phyloP scores from a whole-genome alignment of 1,284 basidiomycete genomes.

The Veloboletus limbatus region DNA sequence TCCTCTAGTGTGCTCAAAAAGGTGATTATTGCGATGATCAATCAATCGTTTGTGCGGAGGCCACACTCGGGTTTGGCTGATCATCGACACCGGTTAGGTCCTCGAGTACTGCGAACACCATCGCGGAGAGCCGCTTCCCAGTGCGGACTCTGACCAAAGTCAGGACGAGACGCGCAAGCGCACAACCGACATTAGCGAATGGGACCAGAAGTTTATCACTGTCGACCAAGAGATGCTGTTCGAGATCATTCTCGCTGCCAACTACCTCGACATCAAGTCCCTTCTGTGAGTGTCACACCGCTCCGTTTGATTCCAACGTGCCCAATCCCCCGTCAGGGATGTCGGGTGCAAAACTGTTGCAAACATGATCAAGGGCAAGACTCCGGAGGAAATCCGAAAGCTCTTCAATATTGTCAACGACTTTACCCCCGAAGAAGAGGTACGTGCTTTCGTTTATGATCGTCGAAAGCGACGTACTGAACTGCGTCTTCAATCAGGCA shows the following conservation, averaged over 20 bases:
- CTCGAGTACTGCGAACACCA: conserved; percentile 99
- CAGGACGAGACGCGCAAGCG: conserved; percentile 96
- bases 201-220: conserved; percentile 98
- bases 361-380: conserved; percentile 99
- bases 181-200: conserved; percentile 96
- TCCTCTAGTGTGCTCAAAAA: conserved; percentile 96
- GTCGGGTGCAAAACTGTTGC: conserved; percentile 99
- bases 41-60: conserved; percentile 3
- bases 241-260: conserved; percentile 99
- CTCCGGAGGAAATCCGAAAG: conserved; percentile 93
- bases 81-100: conserved; percentile 53
- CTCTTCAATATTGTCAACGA: conserved; percentile 98
- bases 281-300: conserved; percentile 67
- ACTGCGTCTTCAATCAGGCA: conserved; percentile 49
- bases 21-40: conserved; percentile 43
- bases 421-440: conserved; percentile 99
- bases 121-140: conserved; percentile 92
- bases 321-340: conserved; percentile 57
- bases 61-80: conserved; percentile 4
- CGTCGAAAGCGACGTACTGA: conserved; percentile 7
- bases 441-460: conserved; percentile 33
- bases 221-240: conserved; percentile 98
- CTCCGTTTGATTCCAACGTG: conserved; percentile 1
- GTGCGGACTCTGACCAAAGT: conserved; percentile 73
- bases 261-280: conserved; percentile 99